These are phyloP conservation scores for Desmodesmus armatus DNA, from an alignment of 139 green algal species.

Conservation along the genomic window DNA sequence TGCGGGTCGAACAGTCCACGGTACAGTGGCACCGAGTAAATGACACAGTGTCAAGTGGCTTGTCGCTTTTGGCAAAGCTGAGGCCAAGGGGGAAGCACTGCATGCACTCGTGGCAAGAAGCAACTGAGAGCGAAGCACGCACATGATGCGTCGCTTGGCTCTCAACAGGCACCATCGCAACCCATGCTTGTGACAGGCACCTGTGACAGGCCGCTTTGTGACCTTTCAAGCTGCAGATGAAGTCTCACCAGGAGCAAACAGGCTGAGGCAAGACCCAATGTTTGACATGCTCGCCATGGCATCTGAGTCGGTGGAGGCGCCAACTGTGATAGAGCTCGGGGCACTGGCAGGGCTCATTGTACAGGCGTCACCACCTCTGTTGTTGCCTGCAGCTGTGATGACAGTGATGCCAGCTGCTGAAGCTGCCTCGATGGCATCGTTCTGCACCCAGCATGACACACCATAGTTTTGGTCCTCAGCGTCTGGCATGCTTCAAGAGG, in stretches of 20 bases:
- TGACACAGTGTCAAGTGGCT: too few relatives aligned
- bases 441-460: too few relatives aligned
- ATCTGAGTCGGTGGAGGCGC: slow-evolving; percentile 49
- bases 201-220: too few relatives aligned
- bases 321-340: slow-evolving; percentile 63
- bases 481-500: too few relatives aligned
- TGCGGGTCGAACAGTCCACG: too few relatives aligned
- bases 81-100: not conserved
- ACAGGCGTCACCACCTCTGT: slow-evolving; percentile 69
- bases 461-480: too few relatives aligned
- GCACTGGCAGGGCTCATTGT: slow-evolving; percentile 58
- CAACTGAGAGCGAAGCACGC: not conserved
- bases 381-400: slow-evolving; percentile 63
- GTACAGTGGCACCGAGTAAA: not conserved
- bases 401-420: slow-evolving; percentile 57
- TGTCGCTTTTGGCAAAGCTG: not conserved
- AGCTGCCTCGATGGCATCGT: too few relatives aligned
- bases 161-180: too few relatives aligned
- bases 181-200: too few relatives aligned
- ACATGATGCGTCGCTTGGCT: slow-evolving; percentile 17
- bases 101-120: not conserved
- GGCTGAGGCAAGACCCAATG: slow-evolving; percentile 74
- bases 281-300: slow-evolving; percentile 70
- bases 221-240: slow-evolving; percentile 59
- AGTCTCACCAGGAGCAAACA: slow-evolving; percentile 70